Percentiles rank a stretch among this genome's conserved stretches.
These are phyloP conservation scores for Aquilaria yunnanensis DNA, from an alignment of 345 rosid species.

Conservation along the genomic window DNA sequence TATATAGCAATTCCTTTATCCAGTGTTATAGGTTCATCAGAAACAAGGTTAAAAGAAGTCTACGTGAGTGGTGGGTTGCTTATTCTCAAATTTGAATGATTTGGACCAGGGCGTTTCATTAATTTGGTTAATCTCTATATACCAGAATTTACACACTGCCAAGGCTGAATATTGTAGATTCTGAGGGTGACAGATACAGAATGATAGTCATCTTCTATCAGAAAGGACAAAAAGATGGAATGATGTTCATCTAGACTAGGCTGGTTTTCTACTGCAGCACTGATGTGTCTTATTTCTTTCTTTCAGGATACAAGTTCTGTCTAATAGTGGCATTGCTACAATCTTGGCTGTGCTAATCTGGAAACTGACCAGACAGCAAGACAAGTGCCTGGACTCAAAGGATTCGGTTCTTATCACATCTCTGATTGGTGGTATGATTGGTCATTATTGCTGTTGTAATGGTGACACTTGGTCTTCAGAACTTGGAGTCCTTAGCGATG, in stretches of 20 bases:
- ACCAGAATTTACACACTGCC: too few relatives aligned
- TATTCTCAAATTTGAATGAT: too few relatives aligned
- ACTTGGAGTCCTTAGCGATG: conserved; percentile 89
- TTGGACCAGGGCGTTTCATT: too few relatives aligned
- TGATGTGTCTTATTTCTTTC: conserved; percentile 11
- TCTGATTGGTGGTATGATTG: conserved; percentile 81
- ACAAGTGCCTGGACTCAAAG: conserved; percentile 64
- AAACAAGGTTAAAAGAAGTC: too few relatives aligned
- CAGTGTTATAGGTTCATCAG: too few relatives aligned
- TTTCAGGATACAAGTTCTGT: conserved; percentile 84
- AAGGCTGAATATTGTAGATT: too few relatives aligned
- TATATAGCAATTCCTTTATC: too few relatives aligned
- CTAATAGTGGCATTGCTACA: conserved; percentile 69
- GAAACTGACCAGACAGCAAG: conserved; percentile 58
- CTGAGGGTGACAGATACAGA: too few relatives aligned
- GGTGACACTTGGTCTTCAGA: conserved; percentile 99
- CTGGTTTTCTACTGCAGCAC: not conserved
- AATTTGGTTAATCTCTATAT: too few relatives aligned
- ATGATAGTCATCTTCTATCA: conserved; percentile 15
- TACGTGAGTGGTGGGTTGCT: too few relatives aligned
- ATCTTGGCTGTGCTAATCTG: conserved; percentile 43
- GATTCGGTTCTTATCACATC: conserved; percentile 45
- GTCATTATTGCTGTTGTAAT: conserved; percentile 85
- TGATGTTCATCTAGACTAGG: conserved; percentile 38
- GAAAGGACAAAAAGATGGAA: conserved; percentile 88